Base-by-base conservation (phyloP, 2,329 filamentous ascomycete species). In the Cercospora sesami region DNA sequence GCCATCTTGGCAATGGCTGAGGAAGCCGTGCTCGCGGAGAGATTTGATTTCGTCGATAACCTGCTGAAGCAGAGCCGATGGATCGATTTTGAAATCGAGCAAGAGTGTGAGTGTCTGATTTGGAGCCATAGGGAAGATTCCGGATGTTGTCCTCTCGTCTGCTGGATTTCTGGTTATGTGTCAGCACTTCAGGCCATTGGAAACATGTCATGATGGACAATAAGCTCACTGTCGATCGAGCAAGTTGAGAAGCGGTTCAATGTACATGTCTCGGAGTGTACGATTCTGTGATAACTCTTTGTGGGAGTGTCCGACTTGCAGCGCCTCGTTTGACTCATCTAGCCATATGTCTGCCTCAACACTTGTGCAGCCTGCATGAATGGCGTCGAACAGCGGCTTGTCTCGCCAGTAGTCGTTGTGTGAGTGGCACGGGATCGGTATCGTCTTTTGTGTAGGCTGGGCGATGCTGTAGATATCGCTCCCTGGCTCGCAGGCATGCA, bases 371-470 rank as follows among this genome's bases (percentile, higher is more conserved):
- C 86, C 86, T 36, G 81, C 84, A 67, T 81, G 78, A 0, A 87
- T 78, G 12, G 86, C 85, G 18, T 85, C 84, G 72, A 82, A 86
- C 0, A 87, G 79, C 1, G 86, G 86, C 0, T 85, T 79, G 2
- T 78, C 79, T 7, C 85, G 83, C 85, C 85, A 87, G 75, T 87
- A 87, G 75, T 87, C 86, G 72, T 87, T 87, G 73, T 87, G 86
- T 2, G 85, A 86, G 72, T 87, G 86, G 67, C 86, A 88, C 1
- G 81, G 79, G 36, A 88, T 82, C 2, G 87, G 86, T 4, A 79
- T 74, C 21, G 86, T 78, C 39, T 75, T 78, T 31, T 64, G 14
- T 3, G 53, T 58, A 9, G 53, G 53, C 16, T 58, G 53, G 5
- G 21, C 10, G 53, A 58, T 21, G n/a, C 10, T 21, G n/a, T 57